These are phyloP conservation scores for Setomelanomma holmii DNA, from an alignment of 2,329 filamentous ascomycete genomes.

Conservation along the genomic window DNA sequence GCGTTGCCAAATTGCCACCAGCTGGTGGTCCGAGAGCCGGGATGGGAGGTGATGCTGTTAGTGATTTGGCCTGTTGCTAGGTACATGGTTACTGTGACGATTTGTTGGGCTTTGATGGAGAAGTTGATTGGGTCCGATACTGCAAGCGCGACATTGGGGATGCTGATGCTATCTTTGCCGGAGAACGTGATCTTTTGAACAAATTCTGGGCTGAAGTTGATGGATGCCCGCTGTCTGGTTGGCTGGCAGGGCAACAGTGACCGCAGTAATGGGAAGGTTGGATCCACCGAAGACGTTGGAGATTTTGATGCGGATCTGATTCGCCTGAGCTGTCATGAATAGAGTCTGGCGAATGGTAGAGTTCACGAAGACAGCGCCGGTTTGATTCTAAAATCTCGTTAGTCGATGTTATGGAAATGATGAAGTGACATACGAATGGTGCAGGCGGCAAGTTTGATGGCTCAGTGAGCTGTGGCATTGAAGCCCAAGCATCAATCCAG, in stretches of 20 bases:
- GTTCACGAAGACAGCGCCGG: constrained; percentile 63
- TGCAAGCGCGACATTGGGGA: constrained; percentile 62
- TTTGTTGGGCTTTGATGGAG: constrained; percentile 57
- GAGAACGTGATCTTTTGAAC: constrained; percentile 65
- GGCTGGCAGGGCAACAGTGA: constrained; percentile 63
- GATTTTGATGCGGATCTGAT: constrained; percentile 67
- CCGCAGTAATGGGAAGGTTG: constrained; percentile 65
- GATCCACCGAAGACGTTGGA: constrained; percentile 70
- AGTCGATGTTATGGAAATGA: neutral
- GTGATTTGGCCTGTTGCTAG: constrained; percentile 63
- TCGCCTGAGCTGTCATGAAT: constrained; percentile 63
- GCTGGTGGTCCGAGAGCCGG: constrained; percentile 68
- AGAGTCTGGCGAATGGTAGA: constrained; percentile 72
- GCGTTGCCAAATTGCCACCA: constrained; percentile 63
- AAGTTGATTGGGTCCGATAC: constrained; percentile 69
- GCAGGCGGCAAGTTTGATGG: constrained; percentile 63
- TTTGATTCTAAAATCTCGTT: constrained; percentile 55
- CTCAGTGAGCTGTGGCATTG: constrained; percentile 68
- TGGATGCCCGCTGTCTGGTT: constrained; percentile 62
- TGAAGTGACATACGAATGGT: constrained; percentile 54
- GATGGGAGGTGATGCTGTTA: constrained; percentile 67
- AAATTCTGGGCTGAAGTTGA: constrained; percentile 60
- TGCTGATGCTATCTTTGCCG: constrained; percentile 58
- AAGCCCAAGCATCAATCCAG: constrained; percentile 70
- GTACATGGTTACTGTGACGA: constrained; percentile 67